Evolutionary conservation across 768 basidiomycete genomes (phyloP).

Genomic region (Mycena amicta): DNA sequence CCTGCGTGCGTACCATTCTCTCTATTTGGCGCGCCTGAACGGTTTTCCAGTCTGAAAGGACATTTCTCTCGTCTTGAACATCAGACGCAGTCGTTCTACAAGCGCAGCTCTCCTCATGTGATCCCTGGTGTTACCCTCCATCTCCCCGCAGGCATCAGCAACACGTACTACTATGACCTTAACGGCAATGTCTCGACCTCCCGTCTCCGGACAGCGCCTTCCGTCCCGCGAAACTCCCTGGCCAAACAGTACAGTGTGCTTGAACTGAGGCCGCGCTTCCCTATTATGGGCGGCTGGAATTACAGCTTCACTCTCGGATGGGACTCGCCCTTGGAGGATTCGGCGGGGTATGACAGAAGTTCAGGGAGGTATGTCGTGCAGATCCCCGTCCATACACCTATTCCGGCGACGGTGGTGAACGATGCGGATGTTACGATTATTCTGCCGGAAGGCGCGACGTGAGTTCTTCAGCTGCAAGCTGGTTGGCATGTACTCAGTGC

Average conservation of each 20-base stretch:
- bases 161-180: constrained; percentile 87
- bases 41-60: constrained; percentile 74
- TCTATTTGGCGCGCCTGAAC: constrained; percentile 3
- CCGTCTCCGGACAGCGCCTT: constrained; percentile 69
- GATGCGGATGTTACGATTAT: constrained; percentile 79
- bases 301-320: constrained; percentile 94
- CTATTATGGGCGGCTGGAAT: constrained; percentile 96
- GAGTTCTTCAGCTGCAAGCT: constrained; percentile 36
- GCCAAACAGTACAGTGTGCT: constrained; percentile 64
- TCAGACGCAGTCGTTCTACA: constrained; percentile 74
- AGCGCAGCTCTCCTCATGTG: constrained; percentile 66
- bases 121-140: constrained; percentile 74
- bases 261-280: constrained; percentile 88
- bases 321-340: constrained; percentile 83
- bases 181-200: constrained; percentile 98
- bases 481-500: constrained; percentile 10
- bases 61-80: constrained; percentile 92
- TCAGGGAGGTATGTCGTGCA: constrained; percentile 72
- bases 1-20: constrained; percentile 64
- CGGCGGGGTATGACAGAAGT: constrained; percentile 61
- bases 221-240: constrained; percentile 58
- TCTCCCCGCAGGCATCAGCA: constrained; percentile 80
- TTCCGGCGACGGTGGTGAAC: constrained; percentile 81
- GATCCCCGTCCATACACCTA: constrained; percentile 82
- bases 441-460: constrained; percentile 96